Base-by-base conservation (phyloP, 1,284 basidiomycete genomes). In the Austroboletus niveus region DNA sequence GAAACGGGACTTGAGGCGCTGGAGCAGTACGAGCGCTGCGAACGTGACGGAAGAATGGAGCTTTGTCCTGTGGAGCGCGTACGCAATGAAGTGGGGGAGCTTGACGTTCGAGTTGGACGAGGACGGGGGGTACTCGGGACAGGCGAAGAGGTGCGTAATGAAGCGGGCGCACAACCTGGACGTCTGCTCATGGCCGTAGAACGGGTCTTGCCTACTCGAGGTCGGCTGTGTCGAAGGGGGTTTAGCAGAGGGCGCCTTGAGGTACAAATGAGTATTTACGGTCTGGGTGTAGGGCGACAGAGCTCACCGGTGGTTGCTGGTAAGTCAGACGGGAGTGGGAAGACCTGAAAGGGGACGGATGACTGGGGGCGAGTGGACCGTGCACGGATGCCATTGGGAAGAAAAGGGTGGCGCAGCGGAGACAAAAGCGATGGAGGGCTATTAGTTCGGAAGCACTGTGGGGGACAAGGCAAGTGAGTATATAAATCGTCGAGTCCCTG, bases 1-100 rank as follows among this genome's bases (percentile, higher is more conserved):
- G 71, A 95, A 96, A 29, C 92, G 87, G 5, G 85, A 85, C 75
- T 97, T 97, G 52, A 97, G 77, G 8, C 92, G 83, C 60, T 92
- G 88, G 0, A 97, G 75, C 5, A 96, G 81, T 32, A 94, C 85
- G 2, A 96, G 83, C 0, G 92, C 85, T 2, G 92, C 89, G 61
- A 91, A 92, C 0, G 89, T 94, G 40, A 96, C 93, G 0, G 89
- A 83, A 0, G 79, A 57, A 30, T 93, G 89, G 0, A 96, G 78
- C 31, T 94, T 87, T 0, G 92, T 96, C 30, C 94, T 83, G 65
- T 96, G 92, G 8, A 96, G 78, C 0, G 92, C 89, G 63, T 96
- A 96, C 0, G 92, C 94, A 59, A 94, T 87, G 67, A 94, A 94
- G 54, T 87, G 79, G 0, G 88, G 89, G 0, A 95, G 73, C 4